Evolutionary conservation across 768 basidiomycete species (phyloP).

Genomic region (Exsudoporus frostii): DNA sequence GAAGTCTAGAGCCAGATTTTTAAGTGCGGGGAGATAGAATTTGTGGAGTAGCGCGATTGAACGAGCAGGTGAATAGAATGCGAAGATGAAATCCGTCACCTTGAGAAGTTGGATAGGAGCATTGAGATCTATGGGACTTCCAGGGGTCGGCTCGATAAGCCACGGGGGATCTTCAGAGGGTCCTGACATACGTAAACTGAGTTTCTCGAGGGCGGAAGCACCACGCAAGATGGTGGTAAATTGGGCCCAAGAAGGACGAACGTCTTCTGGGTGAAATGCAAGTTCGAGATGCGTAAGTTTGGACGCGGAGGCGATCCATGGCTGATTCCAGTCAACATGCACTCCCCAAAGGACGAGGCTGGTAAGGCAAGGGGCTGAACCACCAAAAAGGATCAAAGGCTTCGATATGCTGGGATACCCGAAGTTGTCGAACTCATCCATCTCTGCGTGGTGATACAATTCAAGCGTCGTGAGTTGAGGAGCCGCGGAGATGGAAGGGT

Average conservation of each 20-base stretch:
- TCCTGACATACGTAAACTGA: conserved; percentile 57
- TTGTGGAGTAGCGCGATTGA: conserved; percentile 19
- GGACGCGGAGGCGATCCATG: conserved; percentile 27
- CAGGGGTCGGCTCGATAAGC: conserved; percentile 19
- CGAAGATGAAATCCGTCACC: conserved; percentile 40
- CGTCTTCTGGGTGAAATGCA: conserved; percentile 59
- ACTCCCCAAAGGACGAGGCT: conserved; percentile 61
- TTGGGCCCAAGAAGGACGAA: conserved; percentile 55
- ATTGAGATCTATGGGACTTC: conserved; percentile 25
- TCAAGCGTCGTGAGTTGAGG: conserved; percentile 52
- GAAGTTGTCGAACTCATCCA: conserved; percentile 31
- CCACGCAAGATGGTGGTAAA: conserved; percentile 50
- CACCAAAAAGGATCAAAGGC: conserved; percentile 50
- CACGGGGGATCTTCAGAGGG: conserved; percentile 44
- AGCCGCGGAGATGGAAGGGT: conserved; percentile 40
- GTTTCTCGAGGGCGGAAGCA: conserved; percentile 51
- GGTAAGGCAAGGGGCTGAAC: conserved; percentile 49
- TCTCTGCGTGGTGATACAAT: conserved; percentile 55
- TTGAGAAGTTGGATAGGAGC: conserved; percentile 28
- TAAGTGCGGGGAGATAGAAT: conserved; percentile 36
- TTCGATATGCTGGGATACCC: conserved; percentile 25
- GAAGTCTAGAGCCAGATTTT: conserved; percentile 48
- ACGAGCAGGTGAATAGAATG: conserved; percentile 51
- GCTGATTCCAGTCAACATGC: conserved; percentile 62
- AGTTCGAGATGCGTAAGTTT: conserved; percentile 51